Evolutionary conservation across 495 filamentous ascomycete species (phyloP).

Genomic region (Hypoxylon perforatum): DNA sequence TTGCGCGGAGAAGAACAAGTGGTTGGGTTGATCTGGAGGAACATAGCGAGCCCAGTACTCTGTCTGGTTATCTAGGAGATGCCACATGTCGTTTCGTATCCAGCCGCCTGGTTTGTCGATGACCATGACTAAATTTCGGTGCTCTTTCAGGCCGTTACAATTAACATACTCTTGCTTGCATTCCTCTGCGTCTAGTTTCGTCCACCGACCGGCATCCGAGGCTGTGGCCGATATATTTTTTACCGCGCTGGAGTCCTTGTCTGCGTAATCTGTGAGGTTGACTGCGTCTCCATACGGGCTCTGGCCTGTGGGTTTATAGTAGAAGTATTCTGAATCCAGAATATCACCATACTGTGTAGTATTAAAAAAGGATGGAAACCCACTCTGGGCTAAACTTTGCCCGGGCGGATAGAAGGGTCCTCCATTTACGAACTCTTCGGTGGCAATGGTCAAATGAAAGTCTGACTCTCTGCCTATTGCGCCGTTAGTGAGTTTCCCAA

Average conservation of each 20-base stretch:
- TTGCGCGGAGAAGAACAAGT: slow-evolving; percentile 34
- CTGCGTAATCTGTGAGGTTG: slow-evolving; percentile 18
- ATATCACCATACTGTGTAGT: background rate
- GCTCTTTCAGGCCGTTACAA: slow-evolving; percentile 19
- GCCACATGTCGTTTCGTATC: slow-evolving; percentile 40
- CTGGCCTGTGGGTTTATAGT: background rate
- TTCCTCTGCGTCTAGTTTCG: slow-evolving; percentile 14
- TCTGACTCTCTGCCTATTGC: slow-evolving; percentile 44
- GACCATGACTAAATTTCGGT: slow-evolving; percentile 30
- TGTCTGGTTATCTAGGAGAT: slow-evolving; percentile 33
- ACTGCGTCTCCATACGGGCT: slow-evolving; percentile 12
- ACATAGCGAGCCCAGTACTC: slow-evolving; percentile 33
- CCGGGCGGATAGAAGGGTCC: slow-evolving; percentile 32
- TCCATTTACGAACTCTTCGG: slow-evolving; percentile 48
- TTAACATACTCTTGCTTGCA: slow-evolving; percentile 31
- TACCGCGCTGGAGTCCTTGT: slow-evolving; percentile 36
- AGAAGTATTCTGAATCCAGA: background rate
- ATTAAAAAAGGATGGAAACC: slow-evolving; percentile 1
- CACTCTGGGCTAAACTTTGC: slow-evolving; percentile 20
- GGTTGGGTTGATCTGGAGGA: slow-evolving; percentile 29
- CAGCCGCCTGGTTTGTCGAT: slow-evolving; percentile 33
- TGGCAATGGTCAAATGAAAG: slow-evolving; percentile 51
- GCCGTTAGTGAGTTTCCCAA: slow-evolving; percentile 39
- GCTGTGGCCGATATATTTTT: slow-evolving; percentile 27
- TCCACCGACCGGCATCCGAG: slow-evolving; percentile 1